Evolutionary conservation across 1,284 basidiomycete species (phyloP), one percentile per base, ranked within the genome.

Genomic region (Puccinia hordei): DNA sequence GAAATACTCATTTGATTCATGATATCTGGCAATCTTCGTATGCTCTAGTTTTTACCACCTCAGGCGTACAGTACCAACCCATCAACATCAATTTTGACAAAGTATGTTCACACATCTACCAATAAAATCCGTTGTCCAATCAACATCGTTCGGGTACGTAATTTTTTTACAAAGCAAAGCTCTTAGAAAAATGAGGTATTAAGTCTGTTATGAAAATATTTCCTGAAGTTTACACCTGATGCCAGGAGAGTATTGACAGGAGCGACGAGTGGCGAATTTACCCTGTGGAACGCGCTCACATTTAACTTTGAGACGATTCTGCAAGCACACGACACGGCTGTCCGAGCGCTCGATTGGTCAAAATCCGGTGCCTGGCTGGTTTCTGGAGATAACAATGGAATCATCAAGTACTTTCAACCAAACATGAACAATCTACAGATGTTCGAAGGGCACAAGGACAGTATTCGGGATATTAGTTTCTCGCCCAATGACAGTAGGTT

Each of bases 251-350:
- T 98, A 38, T 87, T 99, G 63, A 99, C 97, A 0, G 96, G 96
- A 33, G 95, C 95, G 22, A 95, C 95, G 38, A 94, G 92, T 83
- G 97, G 97, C 77, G 96, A 99, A 86, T 98, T 99, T 86, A 98
- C 96, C 0, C 89, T 99, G 6, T 99, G 97, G 96, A 99, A 99
- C 84, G 96, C 95, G 24, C 88, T 97, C 44, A 98, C 96, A 0
- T 99, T 98, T 90, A 98, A 99, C 87, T 99, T 99, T 86, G 96
- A 99, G 86, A 98, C 96, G 0, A 98, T 99, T 84, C 90, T 98
- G 59, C 82, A 87, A 85, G 96, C 95, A 0, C 97, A 99, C 87
- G 96, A 99, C 85, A 91, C 92, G 12, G 92, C 94, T 27, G 93
- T 99, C 81, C 93, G 95, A 51, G 90, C 93, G 0, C 90, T 98